Evolutionary conservation across 306 rosid genomes (phyloP), one percentile per base, ranked within the genome.

Genomic region (Medicago truncatula): DNA sequence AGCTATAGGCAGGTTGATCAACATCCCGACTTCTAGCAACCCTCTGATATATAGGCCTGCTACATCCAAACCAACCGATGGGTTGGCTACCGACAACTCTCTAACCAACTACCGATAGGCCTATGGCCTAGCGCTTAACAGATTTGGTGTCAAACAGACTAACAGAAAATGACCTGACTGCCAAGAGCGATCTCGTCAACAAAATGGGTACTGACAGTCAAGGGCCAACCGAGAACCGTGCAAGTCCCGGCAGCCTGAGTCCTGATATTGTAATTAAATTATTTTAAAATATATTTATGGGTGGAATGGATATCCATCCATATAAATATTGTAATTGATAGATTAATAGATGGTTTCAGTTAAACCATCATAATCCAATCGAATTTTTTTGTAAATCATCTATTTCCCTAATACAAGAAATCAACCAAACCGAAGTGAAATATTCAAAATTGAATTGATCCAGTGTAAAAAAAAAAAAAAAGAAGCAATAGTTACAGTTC

Each of bases 361-460:
- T 52, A 8, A 16, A 7, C 23, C 23, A 52, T 52, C 21, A 52
- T 52, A 16, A 16, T 52, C 21, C 58, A 52, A 52, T 7, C 10
- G 8, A 16, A n/a, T 7, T 16, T 0, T 52, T 52, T 16, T 52
- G 5, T 17, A 52, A 52, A n/a, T 52, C 58, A n/a, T 52, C 31
- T 21, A 57, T 57, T 21, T 57, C 63, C 36, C 36, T 57, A 11
- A 10, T 5, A 9, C 8, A 57, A 21, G 18, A 8, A 21, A 57
- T 10, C 63, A 11, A 57, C n/a, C 8, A 1, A 57, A 58, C 36
- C 2, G 3, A 4, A 10, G 36, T 58, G 64, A 58, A 58, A 58
- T 11, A 58, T 58, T 11, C 64, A 58, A 58, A 23, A 58, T 23
- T 58, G n/a, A 59, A 59, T 13, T 25, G 65, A 58, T 58, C 34